These are phyloP conservation scores for Verbascum thapsus DNA, from an alignment of 257 asterid species.

Conservation along the genomic window DNA sequence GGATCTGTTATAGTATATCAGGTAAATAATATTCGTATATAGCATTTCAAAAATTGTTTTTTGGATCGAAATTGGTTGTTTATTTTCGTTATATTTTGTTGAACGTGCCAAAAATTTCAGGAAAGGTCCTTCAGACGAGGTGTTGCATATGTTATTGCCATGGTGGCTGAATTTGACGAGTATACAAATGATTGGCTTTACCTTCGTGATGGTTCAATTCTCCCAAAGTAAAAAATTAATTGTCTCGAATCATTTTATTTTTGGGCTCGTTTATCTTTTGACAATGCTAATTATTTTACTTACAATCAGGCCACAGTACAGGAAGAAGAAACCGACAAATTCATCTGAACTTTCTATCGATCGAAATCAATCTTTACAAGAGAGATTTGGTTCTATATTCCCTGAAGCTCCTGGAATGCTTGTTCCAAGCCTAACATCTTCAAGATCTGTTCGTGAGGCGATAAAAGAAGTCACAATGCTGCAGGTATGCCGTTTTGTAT, in stretches of 20 bases:
- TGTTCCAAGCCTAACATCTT: conserved; percentile 68
- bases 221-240: conserved; percentile 80
- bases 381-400: conserved; percentile 39
- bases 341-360: conserved; percentile 56
- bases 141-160: conserved; percentile 74
- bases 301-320: conserved; percentile 72
- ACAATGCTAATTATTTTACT: conserved; percentile 31
- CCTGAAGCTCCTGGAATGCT: conserved; percentile 63
- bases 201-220: conserved; percentile 87
- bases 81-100: too few relatives aligned
- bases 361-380: conserved; percentile 47
- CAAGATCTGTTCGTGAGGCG: conserved; percentile 86
- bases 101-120: conserved; percentile 31
- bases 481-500: conserved; percentile 55
- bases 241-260: not conserved
- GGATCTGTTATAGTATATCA: conserved; percentile 85
- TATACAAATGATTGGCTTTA: conserved; percentile 96
- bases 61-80: too few relatives aligned
- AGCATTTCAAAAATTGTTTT: too few relatives aligned
- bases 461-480: conserved; percentile 94
- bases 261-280: conserved; percentile 1
- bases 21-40: conserved; percentile 60
- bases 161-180: conserved; percentile 97
- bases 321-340: conserved; percentile 51
- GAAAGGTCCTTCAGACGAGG: conserved; percentile 87